Evolutionary conservation across 257 asterid species (phyloP), one percentile per base, ranked within the genome.

Genomic region (Sherardia arvensis): DNA sequence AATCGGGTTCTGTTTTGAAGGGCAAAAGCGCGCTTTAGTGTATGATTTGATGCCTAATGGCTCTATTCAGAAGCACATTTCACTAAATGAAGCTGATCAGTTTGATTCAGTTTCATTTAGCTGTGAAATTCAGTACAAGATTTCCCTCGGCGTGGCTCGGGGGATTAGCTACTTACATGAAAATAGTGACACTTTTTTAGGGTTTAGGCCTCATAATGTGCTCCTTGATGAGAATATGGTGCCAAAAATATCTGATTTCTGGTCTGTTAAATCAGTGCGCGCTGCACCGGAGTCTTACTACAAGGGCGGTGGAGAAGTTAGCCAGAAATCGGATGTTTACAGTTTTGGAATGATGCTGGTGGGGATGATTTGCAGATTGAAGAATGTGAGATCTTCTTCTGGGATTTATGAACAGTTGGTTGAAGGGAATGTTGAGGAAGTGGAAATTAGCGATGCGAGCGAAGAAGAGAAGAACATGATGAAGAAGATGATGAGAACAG

Each of bases 321-420:
- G 83, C 1, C 29, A 66, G 32, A 85, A 77, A 28, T 82, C 82
- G 27, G 89, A 85, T 58, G 85, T 83, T 9, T 83, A 85, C 53
- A 77, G 87, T 43, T 85, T 70, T 15, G 93, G 93, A 0, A 85
- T 78, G 85, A 4, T 82, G 80, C 33, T 80, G 73, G 66, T 80
- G 69, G 87, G 79, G 71, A 78, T 80, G 82, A 81, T 61, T 5
- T 70, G 72, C 43, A 74, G 65, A 65, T 32, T 76, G 59, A 53
- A 68, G 56, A 71, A 66, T 45, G 32, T 73, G 67, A 69, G 73
- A 69, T 82, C 77, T 54, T 88, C 85, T 7, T 58, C 73, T 2
- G n/a, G 83, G 84, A 72, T 70, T 55, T 74, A 82, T 57, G 72
- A 73, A 11, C 79, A 69, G 17, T 45, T 74, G 38, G 59, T 71